Percentiles rank a stretch among this genome's conserved stretches.
These are phyloP conservation scores for Barbarea vulgaris DNA, from an alignment of 345 rosid genomes.

Conservation along the genomic window DNA sequence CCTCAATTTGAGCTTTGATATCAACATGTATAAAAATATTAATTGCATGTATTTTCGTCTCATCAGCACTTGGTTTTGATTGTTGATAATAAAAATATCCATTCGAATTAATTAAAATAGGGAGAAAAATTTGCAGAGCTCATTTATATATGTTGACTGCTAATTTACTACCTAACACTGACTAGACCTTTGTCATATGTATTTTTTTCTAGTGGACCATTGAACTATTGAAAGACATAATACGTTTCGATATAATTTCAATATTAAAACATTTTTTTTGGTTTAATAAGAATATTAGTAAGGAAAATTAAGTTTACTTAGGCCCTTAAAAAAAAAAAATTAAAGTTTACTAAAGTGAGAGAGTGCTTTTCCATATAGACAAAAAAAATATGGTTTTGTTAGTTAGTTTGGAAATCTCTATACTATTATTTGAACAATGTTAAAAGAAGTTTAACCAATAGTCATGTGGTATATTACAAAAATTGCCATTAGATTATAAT, in stretches of 20 bases:
- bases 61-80: background rate
- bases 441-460: too few species aligned
- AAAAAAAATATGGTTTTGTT: too few species aligned
- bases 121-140: background rate
- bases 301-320: too few species aligned
- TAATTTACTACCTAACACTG: background rate
- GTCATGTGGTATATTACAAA: too few species aligned
- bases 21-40: background rate
- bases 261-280: background rate
- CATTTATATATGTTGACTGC: slow-evolving; percentile 15
- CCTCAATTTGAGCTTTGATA: background rate
- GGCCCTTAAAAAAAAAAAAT: too few species aligned
- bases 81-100: background rate
- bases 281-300: too few species aligned
- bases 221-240: background rate
- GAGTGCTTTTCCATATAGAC: background rate
- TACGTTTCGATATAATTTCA: background rate
- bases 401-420: too few species aligned
- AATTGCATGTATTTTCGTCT: background rate
- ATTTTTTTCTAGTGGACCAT: background rate
- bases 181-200: background rate
- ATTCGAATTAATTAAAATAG: background rate
- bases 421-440: too few species aligned
- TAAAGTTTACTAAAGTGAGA: background rate
- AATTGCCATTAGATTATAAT: too few species aligned